phyloP scores from a whole-genome alignment of 805 yeast genomes.

The Sugiyamaella floridensis region DNA sequence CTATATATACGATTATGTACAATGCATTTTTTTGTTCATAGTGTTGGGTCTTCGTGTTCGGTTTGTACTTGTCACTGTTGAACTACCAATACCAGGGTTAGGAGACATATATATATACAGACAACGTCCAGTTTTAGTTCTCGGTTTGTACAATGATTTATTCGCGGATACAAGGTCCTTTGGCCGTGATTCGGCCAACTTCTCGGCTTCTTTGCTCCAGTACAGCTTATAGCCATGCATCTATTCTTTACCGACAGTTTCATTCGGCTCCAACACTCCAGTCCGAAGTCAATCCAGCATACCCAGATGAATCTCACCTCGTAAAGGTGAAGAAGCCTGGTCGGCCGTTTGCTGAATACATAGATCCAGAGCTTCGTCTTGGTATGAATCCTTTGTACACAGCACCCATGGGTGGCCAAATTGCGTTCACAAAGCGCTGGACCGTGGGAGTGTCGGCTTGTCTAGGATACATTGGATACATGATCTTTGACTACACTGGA shows the following conservation, averaged over 20 bases:
- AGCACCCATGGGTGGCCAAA: slow-evolving; percentile 55
- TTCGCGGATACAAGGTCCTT: background rate
- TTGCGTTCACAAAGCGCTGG: slow-evolving; percentile 55
- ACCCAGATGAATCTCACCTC: slow-evolving; percentile 38
- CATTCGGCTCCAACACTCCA: slow-evolving; percentile 1
- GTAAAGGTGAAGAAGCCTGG: slow-evolving; percentile 38
- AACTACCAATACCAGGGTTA: background rate
- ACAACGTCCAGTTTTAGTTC: background rate
- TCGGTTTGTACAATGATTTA: background rate
- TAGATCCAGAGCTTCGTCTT: slow-evolving; percentile 47
- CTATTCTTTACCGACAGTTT: background rate
- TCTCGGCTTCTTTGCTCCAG: background rate
- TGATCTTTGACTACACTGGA: slow-evolving; percentile 48
- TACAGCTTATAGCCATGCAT: background rate
- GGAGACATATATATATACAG: background rate
- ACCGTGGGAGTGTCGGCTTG: slow-evolving; percentile 54
- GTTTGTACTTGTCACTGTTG: background rate
- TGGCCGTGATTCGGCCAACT: too few species aligned
- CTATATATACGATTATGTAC: background rate
- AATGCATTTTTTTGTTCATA: background rate
- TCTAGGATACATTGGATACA: slow-evolving; percentile 57
- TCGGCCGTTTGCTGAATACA: slow-evolving; percentile 35
- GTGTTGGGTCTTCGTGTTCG: background rate
- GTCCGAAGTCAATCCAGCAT: slow-evolving; percentile 23
- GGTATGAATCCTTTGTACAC: slow-evolving; percentile 58